Base-by-base conservation (phyloP, 1,284 basidiomycete genomes). In the Ustilago sp. region DNA sequence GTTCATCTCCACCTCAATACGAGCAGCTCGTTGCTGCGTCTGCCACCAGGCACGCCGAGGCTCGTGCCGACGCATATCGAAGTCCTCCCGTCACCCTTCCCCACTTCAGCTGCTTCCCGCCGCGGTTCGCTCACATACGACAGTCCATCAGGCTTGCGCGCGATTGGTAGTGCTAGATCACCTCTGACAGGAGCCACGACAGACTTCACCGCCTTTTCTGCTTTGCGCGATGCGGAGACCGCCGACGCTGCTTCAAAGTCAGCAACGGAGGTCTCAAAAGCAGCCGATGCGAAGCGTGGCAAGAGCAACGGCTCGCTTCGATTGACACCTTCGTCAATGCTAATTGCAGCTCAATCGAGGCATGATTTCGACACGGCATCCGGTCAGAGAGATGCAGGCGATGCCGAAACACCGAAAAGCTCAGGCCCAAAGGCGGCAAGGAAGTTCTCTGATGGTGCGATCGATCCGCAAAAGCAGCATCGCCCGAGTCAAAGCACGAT, bases 11-110 rank as follows among this genome's bases (percentile, higher is more conserved):
- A 69, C n/a, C 63, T 77, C 38, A 77, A 78, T 57, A 57, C 71
- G 8, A 65, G 66, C 70, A 74, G 51, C 65, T 63, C 63, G 8
- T 77, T 70, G 1, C 48, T 72, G 13, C 66, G 63, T 15, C 60
- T 65, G 15, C 58, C 69, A 8, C 80, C 80, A 6, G 80, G 80
- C 8, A 82, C 80, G 3, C 80, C 80, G 1, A 68, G 77, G n/a
- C 68, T 82, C 12, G 63, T 73, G 15, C 80, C 80, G 0, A 76
- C 80, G 28, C 71, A 79, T 45, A 60, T 82, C 17, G 76, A 79
- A 54, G 59, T 80, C 31, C 50, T 74, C 15, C 80, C 80, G 0
- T 82, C 80, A n/a, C 80, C 80, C 23, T 72, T 79, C n/a, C 79
- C 74, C 4, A 74, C 77, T 2, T 61, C 74, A 11, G 55, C 69